phyloP scores from a whole-genome alignment of 1,139 yeast species.

The Chernovozyma sophiae-reginae region DNA sequence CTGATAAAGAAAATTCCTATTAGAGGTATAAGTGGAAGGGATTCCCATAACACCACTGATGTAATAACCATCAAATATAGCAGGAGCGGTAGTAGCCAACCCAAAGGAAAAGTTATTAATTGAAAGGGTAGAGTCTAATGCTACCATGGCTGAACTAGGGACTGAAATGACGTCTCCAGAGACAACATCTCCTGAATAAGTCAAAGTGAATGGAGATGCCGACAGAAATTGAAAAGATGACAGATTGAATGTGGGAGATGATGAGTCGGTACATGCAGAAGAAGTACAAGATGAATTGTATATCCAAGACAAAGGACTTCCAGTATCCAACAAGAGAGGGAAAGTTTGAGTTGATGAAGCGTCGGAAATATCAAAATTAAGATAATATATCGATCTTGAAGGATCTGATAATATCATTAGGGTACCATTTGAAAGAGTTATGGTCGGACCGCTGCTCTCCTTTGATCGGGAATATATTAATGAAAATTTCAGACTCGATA shows the following conservation, averaged over 20 bases:
- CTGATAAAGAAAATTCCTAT: slow-evolving; percentile 21
- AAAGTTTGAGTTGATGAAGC: slow-evolving; percentile 30
- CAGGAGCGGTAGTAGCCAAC: slow-evolving; percentile 50
- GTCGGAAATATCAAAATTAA: slow-evolving; percentile 17
- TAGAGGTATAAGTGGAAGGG: slow-evolving; percentile 40
- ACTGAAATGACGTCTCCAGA: slow-evolving; percentile 38
- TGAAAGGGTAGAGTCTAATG: slow-evolving; percentile 21
- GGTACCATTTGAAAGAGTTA: not conserved
- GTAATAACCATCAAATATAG: slow-evolving; percentile 47
- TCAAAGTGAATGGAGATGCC: slow-evolving; percentile 34
- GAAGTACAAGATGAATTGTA: slow-evolving; percentile 50
- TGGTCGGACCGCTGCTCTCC: too few species aligned
- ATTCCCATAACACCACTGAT: slow-evolving; percentile 63
- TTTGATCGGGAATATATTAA: too few species aligned
- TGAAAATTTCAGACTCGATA: too few species aligned
- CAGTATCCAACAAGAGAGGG: slow-evolving; percentile 60
- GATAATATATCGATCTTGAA: slow-evolving; percentile 24
- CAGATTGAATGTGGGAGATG: slow-evolving; percentile 19
- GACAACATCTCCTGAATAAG: slow-evolving; percentile 55
- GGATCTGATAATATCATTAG: slow-evolving; percentile 19
- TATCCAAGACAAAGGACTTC: slow-evolving; percentile 63
- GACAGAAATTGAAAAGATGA: slow-evolving; percentile 13
- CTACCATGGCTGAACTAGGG: slow-evolving; percentile 18
- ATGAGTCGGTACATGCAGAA: slow-evolving; percentile 33
- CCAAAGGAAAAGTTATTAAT: slow-evolving; percentile 48